These are phyloP conservation scores for Endotrypanum monterogeii DNA, from an alignment of 208 protist species.

Conservation along the genomic window DNA sequence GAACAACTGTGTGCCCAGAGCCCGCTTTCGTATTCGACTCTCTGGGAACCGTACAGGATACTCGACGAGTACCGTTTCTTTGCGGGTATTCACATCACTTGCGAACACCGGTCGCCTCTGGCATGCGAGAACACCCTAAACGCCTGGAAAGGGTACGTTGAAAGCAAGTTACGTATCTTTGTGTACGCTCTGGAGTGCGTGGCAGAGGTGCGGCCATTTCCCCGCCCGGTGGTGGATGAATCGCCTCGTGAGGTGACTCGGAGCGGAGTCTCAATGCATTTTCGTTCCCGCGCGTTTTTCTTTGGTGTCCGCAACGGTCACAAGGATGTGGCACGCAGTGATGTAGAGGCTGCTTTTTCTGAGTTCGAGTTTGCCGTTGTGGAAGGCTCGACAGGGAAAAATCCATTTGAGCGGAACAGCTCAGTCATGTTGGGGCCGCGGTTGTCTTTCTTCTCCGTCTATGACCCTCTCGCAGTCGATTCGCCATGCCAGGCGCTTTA, in stretches of 20 bases:
- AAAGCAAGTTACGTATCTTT: slow-evolving; percentile 77
- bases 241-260: not conserved
- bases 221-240: slow-evolving; percentile 14
- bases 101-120: slow-evolving; percentile 13
- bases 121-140: slow-evolving; percentile 38
- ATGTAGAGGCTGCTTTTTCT: slow-evolving; percentile 13
- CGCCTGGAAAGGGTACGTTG: slow-evolving; percentile 72
- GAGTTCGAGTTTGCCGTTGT: slow-evolving; percentile 28
- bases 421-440: slow-evolving; percentile 44
- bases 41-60: slow-evolving; percentile 54
- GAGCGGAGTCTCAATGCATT: slow-evolving; percentile 6
- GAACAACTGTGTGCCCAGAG: slow-evolving; percentile 32
- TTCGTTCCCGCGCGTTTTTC: slow-evolving; percentile 23
- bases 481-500: slow-evolving; percentile 19
- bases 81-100: slow-evolving; percentile 55
- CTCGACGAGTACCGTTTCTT: slow-evolving; percentile 55
- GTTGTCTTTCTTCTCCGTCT: slow-evolving; percentile 31
- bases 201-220: slow-evolving; percentile 65
- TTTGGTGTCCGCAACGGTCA: slow-evolving; percentile 22
- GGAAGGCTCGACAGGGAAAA: slow-evolving; percentile 23
- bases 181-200: slow-evolving; percentile 76
- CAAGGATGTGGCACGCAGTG: slow-evolving; percentile 9
- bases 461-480: slow-evolving; percentile 4
- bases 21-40: slow-evolving; percentile 8
- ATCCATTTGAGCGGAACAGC: slow-evolving; percentile 44